These are phyloP conservation scores for Curvularia spicifera DNA, from an alignment of 2,329 filamentous ascomycete species.

Conservation along the genomic window DNA sequence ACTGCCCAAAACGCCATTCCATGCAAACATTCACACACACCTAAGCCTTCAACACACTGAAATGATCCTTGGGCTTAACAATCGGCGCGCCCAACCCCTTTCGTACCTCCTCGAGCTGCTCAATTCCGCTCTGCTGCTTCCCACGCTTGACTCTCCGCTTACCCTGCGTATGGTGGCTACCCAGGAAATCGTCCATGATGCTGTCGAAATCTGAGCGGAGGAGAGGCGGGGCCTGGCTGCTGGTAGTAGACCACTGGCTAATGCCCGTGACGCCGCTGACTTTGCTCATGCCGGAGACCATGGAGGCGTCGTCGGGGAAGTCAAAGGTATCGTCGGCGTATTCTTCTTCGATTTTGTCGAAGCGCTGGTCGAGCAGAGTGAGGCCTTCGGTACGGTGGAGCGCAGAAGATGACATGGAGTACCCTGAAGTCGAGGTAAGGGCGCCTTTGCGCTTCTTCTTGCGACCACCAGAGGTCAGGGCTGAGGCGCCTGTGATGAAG, in stretches of 20 bases:
- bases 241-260: conserved; percentile 39
- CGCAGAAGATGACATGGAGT: conserved; percentile 91
- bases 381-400: conserved; percentile 87
- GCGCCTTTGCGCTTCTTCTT: conserved; percentile 96
- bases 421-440: conserved; percentile 82
- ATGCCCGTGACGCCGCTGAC: conserved; percentile 48
- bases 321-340: conserved; percentile 60
- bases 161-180: conserved; percentile 71
- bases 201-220: conserved; percentile 81
- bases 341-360: conserved; percentile 86
- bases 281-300: conserved; percentile 57
- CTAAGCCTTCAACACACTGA: conserved; percentile 15
- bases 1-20: conserved; percentile 4
- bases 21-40: background rate
- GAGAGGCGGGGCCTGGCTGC: conserved; percentile 54
- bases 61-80: conserved; percentile 22
- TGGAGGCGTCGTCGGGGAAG: conserved; percentile 54
- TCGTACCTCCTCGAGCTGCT: conserved; percentile 90
- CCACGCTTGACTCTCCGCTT: conserved; percentile 77
- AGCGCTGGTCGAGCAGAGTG: conserved; percentile 83
- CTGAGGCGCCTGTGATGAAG: conserved; percentile 72
- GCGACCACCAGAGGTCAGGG: conserved; percentile 72
- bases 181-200: conserved; percentile 93
- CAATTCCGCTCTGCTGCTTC: conserved; percentile 78
- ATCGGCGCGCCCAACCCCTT: conserved; percentile 78